Base-by-base conservation (phyloP, 2,329 filamentous ascomycete species). In the Calonectria pauciramosa region DNA sequence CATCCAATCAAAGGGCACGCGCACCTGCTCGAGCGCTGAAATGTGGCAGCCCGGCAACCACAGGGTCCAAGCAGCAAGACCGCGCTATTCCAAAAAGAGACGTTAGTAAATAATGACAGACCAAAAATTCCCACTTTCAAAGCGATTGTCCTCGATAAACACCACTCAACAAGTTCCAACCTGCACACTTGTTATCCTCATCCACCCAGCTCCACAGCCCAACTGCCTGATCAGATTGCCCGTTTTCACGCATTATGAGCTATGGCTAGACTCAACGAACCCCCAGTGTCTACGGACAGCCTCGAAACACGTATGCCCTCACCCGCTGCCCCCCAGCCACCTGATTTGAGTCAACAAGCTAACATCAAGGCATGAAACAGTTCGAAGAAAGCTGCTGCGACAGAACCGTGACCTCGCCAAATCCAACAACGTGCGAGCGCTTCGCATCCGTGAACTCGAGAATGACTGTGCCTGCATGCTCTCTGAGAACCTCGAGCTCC, bases 331-430 rank as follows among this genome's bases (percentile, higher is more conserved):
- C 60, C 75, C 68, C 68, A 73, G 47, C 75, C 20, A 68, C 60
- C 30, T 36, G 8, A 49, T 49, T 47, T 52, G 47, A 51, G 51
- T 67, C 65, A 60, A 47, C 30, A 66, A 76, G 64, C 76, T 80
- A 41, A 82, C 72, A 49, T 56, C 76, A 64, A 79, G 66, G 68
- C 71, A 54, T 68, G 69, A 63, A 75, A 14, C 80, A 96, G 94
- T 96, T 74, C 94, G 95, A 83, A 91, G 93, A 81, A 93, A 94
- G 83, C 95, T 96, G 82, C 88, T 96, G 80, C 91, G 95, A 70
- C 95, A 97, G 83, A 97, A 97, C 83, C 91, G 94, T 85, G 95
- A 97, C 81, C 93, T 97, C 77, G 94, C 94, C 76, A 92, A 93
- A 83, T 91, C 90, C 80, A 97, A 97, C 86, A 95, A 94, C 30